These are phyloP conservation scores for Cryptococcus sp. DNA, from an alignment of 1,284 basidiomycete genomes.

Conservation along the genomic window DNA sequence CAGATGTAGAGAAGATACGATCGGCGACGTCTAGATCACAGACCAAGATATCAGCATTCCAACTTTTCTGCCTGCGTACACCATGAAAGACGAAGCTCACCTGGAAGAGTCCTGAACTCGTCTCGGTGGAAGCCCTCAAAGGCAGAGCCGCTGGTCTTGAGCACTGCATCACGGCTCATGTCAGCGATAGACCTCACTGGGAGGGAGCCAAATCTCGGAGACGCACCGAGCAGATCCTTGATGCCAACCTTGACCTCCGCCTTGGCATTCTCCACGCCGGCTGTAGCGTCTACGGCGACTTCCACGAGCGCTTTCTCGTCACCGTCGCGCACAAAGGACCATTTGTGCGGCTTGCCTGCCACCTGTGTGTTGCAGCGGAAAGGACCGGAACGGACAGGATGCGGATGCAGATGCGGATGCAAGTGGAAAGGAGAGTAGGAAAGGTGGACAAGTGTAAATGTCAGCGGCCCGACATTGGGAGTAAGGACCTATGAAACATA, in stretches of 20 bases:
- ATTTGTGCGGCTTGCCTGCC: slow-evolving; percentile 64
- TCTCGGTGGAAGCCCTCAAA: slow-evolving; percentile 83
- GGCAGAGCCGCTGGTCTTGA: slow-evolving; percentile 85
- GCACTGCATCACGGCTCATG: slow-evolving; percentile 58
- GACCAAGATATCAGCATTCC: not conserved
- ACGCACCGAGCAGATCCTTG: slow-evolving; percentile 72
- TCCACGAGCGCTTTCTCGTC: slow-evolving; percentile 78
- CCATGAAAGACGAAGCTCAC: slow-evolving; percentile 28
- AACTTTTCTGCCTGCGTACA: too few relatives aligned
- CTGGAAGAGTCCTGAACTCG: slow-evolving; percentile 81
- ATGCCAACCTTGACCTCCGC: slow-evolving; percentile 70
- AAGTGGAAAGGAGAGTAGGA: too few relatives aligned
- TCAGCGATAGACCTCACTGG: not conserved
- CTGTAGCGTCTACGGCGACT: slow-evolving; percentile 67
- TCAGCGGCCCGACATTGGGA: not conserved
- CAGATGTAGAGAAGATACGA: slow-evolving; percentile 82
- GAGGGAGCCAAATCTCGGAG: not conserved
- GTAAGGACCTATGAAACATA: slow-evolving; percentile 35
- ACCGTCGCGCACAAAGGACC: slow-evolving; percentile 85
- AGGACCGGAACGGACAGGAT: not conserved
- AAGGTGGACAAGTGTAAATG: too few relatives aligned
- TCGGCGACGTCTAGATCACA: slow-evolving; percentile 65
- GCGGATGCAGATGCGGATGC: not conserved
- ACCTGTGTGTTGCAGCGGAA: slow-evolving; percentile 20
- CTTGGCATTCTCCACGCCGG: slow-evolving; percentile 58